phyloP scores from a whole-genome alignment of 768 basidiomycete genomes.

The Leucosporidium yakuticum region DNA sequence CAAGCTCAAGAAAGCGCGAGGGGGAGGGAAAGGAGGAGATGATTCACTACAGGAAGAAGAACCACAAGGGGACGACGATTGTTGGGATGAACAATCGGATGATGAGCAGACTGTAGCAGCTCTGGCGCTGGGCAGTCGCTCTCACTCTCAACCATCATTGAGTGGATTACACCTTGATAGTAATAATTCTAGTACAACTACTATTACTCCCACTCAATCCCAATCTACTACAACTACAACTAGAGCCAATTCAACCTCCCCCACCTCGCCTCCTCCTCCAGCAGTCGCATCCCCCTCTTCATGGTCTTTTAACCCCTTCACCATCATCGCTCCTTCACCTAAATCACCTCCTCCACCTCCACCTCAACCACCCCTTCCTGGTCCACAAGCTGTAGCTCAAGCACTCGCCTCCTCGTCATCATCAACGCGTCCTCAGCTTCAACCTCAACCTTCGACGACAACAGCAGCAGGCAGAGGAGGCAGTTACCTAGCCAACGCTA shows the following conservation, averaged over 20 bases:
- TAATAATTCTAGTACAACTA: not conserved
- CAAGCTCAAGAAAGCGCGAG: too few relatives aligned
- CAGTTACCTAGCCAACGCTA: conserved; percentile 10
- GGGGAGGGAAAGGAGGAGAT: too few relatives aligned
- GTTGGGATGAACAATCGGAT: conserved; percentile 22
- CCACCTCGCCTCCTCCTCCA: not conserved
- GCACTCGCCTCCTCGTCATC: not conserved
- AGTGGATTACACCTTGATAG: not conserved
- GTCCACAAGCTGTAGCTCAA: not conserved
- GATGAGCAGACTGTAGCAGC: conserved; percentile 8
- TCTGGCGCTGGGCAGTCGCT: not conserved
- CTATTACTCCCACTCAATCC: not conserved
- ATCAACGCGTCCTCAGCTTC: not conserved
- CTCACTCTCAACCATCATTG: not conserved
- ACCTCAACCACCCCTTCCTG: not conserved
- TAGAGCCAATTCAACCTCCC: not conserved
- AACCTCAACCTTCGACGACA: not conserved
- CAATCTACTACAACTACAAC: not conserved
- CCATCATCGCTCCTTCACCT: not conserved
- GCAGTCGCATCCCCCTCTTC: not conserved
- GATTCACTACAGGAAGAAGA: too few relatives aligned
- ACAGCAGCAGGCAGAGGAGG: not conserved
- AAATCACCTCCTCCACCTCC: not conserved
- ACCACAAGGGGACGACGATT: conserved; percentile 16
- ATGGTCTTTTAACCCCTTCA: conserved; percentile 14